Evolutionary conservation across 352 stramenopile genomes (phyloP).

Genomic region (Aphanomyces stellatus): DNA sequence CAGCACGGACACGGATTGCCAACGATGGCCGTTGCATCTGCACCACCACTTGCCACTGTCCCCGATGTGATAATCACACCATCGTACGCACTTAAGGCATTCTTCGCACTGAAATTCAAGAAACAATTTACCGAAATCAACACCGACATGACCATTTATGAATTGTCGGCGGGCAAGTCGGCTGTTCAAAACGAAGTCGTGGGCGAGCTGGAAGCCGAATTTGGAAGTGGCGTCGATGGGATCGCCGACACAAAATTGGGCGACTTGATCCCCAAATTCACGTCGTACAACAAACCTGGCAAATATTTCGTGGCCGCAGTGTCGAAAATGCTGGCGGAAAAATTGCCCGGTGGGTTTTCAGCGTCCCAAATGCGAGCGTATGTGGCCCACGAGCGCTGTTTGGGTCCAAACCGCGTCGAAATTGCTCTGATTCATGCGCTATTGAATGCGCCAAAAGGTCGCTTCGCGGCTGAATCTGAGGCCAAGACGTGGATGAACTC

Average conservation of each 20-base stretch:
- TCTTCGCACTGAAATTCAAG: conserved; percentile 62
- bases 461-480: conserved; percentile 42
- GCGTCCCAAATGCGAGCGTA: conserved; percentile 62
- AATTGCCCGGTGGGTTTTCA: conserved; percentile 76
- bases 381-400: conserved; percentile 52
- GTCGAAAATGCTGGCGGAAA: conserved; percentile 60
- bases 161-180: conserved; percentile 64
- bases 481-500: conserved; percentile 71
- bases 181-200: conserved; percentile 83
- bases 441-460: conserved; percentile 55
- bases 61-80: conserved; percentile 47
- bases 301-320: conserved; percentile 63
- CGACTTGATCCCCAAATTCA: conserved; percentile 56
- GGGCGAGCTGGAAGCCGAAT: conserved; percentile 79
- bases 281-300: conserved; percentile 49
- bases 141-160: conserved; percentile 59
- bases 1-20: conserved; percentile 21
- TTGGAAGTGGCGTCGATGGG: conserved; percentile 56
- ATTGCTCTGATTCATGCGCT: conserved; percentile 66
- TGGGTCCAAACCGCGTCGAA: conserved; percentile 54
- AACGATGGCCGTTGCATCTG: conserved; percentile 19
- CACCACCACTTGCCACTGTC: conserved; percentile 32
- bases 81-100: conserved; percentile 58
- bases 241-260: conserved; percentile 58
- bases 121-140: conserved; percentile 58